Base-by-base conservation (phyloP, 345 rosid genomes). In the Toxicodendron radicans region DNA sequence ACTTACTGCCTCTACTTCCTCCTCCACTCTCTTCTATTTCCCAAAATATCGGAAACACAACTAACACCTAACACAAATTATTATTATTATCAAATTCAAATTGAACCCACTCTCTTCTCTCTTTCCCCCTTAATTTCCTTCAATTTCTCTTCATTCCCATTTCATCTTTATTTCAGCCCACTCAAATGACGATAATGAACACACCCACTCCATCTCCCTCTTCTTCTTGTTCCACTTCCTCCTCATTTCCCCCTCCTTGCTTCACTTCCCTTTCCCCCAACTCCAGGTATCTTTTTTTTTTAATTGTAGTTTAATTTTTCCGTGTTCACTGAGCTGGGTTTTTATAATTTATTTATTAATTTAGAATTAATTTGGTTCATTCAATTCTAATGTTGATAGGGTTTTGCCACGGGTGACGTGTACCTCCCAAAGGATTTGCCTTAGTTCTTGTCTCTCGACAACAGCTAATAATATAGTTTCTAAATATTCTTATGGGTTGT, bases 161-260 rank as follows among this genome's bases (percentile, higher is more conserved):
- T 35, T 6, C 5, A 3, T 6, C 7, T 35, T 35, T 35, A 35
- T 35, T 5, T 0, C 38, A 35, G 7, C 7, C 7, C 38, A 35
- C 38, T 35, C 38, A 12, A 3, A 71, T 46, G 56, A 30, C 46
- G 74, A 60, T 18, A 16, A 12, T 66, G 41, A 66, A 16, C 38
- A 16, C 5, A 1, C 1, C 64, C 1, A 58, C 24, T 46, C 38
- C 80, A 7, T 58, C 69, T 52, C 21, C 75, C 41, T 80, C 85
- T 20, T 86, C 76, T 48, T 78, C 89, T 7, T 76, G 84, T 21
- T 79, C 78, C 10, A 79, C 86, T 49, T 81, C 85, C 73, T 85
- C 91, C 0, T 62, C 86, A 6, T 74, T 86, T 70, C 84, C 84
- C 73, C 83, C 81, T 68, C 76, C 79, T 63, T 72, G 74, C 43